Evolutionary conservation across 768 basidiomycete genomes (phyloP).

Genomic region (Collybiopsis confluens): DNA sequence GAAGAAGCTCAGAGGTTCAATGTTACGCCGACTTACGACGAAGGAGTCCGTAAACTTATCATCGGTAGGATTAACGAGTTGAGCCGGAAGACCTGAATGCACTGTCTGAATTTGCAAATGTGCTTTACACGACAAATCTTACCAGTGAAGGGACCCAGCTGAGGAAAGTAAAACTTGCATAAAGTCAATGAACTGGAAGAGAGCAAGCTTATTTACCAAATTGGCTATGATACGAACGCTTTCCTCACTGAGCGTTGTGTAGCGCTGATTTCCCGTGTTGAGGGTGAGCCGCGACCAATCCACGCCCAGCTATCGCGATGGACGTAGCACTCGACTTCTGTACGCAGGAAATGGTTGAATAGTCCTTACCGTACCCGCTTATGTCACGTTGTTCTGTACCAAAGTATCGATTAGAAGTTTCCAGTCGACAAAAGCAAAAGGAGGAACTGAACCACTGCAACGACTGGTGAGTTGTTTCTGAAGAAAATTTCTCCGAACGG

Average conservation of each 20-base stretch:
- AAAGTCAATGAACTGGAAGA: not conserved
- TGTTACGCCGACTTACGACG: slow-evolving; percentile 35
- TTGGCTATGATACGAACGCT: slow-evolving; percentile 43
- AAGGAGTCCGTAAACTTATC: slow-evolving; percentile 40
- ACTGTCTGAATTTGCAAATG: not conserved
- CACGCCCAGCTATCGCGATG: slow-evolving; percentile 33
- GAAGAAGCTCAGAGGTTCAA: not conserved
- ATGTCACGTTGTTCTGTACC: slow-evolving; percentile 14
- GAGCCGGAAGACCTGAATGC: slow-evolving; percentile 43
- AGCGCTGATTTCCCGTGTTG: slow-evolving; percentile 47
- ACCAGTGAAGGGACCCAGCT: slow-evolving; percentile 33
- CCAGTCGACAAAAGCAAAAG: not conserved
- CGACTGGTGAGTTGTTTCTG: slow-evolving; percentile 33
- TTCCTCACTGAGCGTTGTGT: slow-evolving; percentile 40
- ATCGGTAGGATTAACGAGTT: slow-evolving; percentile 47
- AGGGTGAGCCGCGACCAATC: slow-evolving; percentile 44
- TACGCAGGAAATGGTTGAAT: slow-evolving; percentile 21
- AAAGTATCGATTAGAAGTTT: not conserved
- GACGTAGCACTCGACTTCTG: not conserved
- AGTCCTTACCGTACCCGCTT: slow-evolving; percentile 24
- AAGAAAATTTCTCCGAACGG: slow-evolving; percentile 12
- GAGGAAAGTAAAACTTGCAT: not conserved
- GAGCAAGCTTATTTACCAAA: slow-evolving; percentile 17
- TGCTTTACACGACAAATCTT: not conserved
- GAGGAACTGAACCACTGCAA: slow-evolving; percentile 1